Base-by-base conservation (phyloP, 1,139 yeast species). In the Hansenula lynferdii region DNA sequence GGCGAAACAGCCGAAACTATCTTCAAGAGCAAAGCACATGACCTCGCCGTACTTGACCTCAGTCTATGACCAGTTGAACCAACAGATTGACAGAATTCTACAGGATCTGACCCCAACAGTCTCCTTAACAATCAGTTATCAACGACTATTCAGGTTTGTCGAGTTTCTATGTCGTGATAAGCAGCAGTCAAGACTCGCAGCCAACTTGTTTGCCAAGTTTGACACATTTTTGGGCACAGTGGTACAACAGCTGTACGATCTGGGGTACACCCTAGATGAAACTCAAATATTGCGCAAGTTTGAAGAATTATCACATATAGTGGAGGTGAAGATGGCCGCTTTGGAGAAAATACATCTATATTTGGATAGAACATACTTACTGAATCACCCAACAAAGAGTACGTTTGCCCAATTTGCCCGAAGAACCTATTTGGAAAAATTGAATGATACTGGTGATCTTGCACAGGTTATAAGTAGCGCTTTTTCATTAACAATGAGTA, bases 81-180 rank as follows among this genome's bases (percentile, higher is more conserved):
- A 25, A 3, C 35, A 41, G 16, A 38, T 45, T 2, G 24, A 34
- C n/a, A 18, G 9, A 1, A 34, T 44, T 7, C 31, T 44, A 5
- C 5, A 12, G 3, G 36, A 24, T 8, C 12, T 12, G 1, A 11
- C 22, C 4, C 23, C 21, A 19, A 14, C 19, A 16, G 30, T 24
- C 10, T 25, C 28, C 2, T 24, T 40, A 15, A 17, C 38, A 3
- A 24, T 34, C 8, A 42, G 46, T 17, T 41, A 40, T 23, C 50
- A 64, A 34, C 55, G 56, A 31, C 51, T 65, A 10, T 65, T 65
- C 45, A 53, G 58, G 28, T 56, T 55, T 16, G 69, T 63, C 12
- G 69, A 64, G 51, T 57, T 58, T 36, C 48, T 65, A 1, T 62
- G 66, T 33, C 50, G 66, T 10, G 61, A 57, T 34, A 59, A 48